phyloP scores from a whole-genome alignment of 2,329 filamentous ascomycete species.

The Trichoderma asperellum region DNA sequence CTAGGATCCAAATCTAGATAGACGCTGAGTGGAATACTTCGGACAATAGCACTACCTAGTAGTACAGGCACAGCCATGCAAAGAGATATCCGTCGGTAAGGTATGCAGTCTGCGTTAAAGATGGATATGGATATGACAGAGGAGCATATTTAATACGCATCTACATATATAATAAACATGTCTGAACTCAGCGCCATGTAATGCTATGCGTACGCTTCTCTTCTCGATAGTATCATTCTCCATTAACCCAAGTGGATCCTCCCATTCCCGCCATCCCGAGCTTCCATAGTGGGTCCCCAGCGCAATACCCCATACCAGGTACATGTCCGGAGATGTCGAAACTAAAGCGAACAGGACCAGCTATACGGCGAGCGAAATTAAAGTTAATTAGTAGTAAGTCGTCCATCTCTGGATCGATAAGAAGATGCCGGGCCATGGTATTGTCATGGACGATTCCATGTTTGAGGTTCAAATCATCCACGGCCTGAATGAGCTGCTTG shows the following conservation, averaged over 20 bases:
- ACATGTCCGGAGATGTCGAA: constrained; percentile 21
- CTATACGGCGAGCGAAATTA: constrained; percentile 29
- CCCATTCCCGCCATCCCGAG: constrained; percentile 16
- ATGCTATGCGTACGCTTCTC: not conserved
- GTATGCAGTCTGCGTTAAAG: not conserved
- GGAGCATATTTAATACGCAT: no score
- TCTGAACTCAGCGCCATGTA: no score
- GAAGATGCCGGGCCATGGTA: constrained; percentile 44
- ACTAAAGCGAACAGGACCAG: not conserved
- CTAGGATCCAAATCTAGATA: not conserved
- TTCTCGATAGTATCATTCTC: not conserved
- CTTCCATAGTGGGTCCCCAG: not conserved
- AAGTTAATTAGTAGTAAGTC: constrained; percentile 45
- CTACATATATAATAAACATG: not conserved
- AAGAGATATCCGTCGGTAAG: not conserved
- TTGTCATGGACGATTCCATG: constrained; percentile 47
- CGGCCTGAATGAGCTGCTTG: constrained; percentile 43
- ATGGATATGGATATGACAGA: no score
- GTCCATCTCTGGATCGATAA: constrained; percentile 42
- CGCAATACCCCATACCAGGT: no score
- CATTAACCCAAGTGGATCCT: constrained; percentile 2
- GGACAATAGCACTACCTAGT: not conserved
- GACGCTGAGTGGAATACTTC: constrained; percentile 2
- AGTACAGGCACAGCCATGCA: not conserved
- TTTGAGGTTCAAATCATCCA: constrained; percentile 46